Evolutionary conservation across 2,329 filamentous ascomycete genomes (phyloP), one percentile per base, ranked within the genome.

Genomic region (Hymenoscyphus linearis): DNA sequence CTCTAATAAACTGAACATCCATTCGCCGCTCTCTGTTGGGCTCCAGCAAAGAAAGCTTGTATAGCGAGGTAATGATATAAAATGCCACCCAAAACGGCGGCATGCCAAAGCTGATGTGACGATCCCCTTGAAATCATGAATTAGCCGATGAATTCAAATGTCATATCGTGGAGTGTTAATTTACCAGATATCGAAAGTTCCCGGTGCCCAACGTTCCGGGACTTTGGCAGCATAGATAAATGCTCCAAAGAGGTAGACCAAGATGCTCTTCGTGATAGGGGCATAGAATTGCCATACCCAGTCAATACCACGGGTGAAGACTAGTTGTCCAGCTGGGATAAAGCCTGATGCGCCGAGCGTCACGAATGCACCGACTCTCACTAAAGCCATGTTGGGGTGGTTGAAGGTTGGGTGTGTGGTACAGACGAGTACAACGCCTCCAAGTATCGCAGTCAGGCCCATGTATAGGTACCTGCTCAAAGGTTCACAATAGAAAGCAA

Each of bases 331-430:
- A 57, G 97, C 85, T 1, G 95, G 95, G 62, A 96, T 81, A 75
- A 96, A 95, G 10, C 95, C 95, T 0, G 95, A 98, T 16, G 89
- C 80, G 2, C 90, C 91, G 34, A 99, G 85, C 3, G 89, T 86
- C 62, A 96, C 87, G 74, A 93, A 99, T 77, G 99, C 99, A 37
- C 86, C 85, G 16, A 99, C 95, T 59, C 95, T 88, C 26, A 87
- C 84, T 91, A 93, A 98, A 25, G 91, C 89, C 88, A 96, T 95
- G 73, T 99, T 91, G 37, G 85, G 78, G 50, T 90, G 86, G 75
- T 99, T 99, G 81, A 99, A 99, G 22, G 85, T 88, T 34, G 95
- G 95, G 75, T 96, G 91, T 95, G 95, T 99, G 1, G 95, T 93
- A 22, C 44, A 50, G 18, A 50, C 44, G 40, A 99, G 82, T 65